Conservation (phyloP, 2,329 filamentous ascomycete genomes). For the Aureobasidium vineae region DNA sequence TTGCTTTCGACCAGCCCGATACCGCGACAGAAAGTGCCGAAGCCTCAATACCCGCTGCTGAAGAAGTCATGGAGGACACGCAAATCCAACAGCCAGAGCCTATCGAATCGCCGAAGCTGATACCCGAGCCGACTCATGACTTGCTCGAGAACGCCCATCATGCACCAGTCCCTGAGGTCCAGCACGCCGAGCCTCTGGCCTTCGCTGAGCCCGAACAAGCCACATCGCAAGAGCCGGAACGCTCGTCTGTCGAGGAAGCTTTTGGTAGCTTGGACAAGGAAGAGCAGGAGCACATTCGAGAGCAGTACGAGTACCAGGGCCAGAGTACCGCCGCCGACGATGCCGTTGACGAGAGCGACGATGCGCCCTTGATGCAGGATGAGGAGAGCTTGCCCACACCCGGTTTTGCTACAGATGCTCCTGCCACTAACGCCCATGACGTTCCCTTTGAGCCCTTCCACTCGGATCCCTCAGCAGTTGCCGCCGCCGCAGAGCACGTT, state of each 20-base stretch:
- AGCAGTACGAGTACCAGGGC: slow-evolving; percentile 49
- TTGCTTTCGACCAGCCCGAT: background rate
- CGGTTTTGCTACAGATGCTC: slow-evolving; percentile 25
- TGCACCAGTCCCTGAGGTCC: background rate
- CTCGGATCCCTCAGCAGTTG: background rate
- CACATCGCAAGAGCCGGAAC: background rate
- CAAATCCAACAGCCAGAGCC: background rate
- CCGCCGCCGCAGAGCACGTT: background rate
- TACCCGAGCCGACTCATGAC: slow-evolving; percentile 13
- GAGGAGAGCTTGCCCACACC: slow-evolving; percentile 38
- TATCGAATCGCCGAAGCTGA: background rate
- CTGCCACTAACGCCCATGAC: slow-evolving; percentile 8
- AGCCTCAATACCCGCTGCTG: background rate
- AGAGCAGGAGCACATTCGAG: background rate
- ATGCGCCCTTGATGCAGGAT: slow-evolving; percentile 45
- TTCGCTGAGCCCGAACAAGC: background rate
- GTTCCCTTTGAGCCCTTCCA: background rate
- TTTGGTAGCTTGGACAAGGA: slow-evolving; percentile 1
- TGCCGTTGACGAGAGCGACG: slow-evolving; percentile 45
- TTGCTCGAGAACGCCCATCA: background rate
- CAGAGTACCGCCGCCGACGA: slow-evolving; percentile 47
- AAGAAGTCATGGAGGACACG: background rate
- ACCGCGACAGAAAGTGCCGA: background rate
- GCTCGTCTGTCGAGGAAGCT: background rate
- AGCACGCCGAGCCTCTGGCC: background rate